Percentiles rank a stretch among this genome's conserved stretches.
phyloP scores from a whole-genome alignment of 108 stramenopile species.

The Cyclostephanos invisitatus region DNA sequence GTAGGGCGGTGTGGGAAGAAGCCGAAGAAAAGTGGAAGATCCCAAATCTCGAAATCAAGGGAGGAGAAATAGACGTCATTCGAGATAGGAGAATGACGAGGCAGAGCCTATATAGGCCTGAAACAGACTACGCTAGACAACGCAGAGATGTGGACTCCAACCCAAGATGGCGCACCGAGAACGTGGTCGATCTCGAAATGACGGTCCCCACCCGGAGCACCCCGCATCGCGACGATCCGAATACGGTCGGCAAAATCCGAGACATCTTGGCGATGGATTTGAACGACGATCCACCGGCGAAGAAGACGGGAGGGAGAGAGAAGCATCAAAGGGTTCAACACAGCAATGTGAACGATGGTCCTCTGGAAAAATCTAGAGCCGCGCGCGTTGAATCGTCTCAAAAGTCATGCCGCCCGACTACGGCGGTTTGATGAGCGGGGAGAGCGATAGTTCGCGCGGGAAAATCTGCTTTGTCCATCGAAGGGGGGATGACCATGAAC shows the following conservation, averaged over 20 bases:
- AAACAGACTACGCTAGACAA: slow-evolving; percentile 79
- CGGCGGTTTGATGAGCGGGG: slow-evolving; percentile 1
- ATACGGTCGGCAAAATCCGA: slow-evolving; percentile 42
- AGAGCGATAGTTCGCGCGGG: neutral
- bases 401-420: slow-evolving; percentile 18
- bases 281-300: slow-evolving; percentile 20
- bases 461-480: too few species aligned
- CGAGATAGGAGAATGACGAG: slow-evolving; percentile 47
- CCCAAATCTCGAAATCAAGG: slow-evolving; percentile 27
- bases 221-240: slow-evolving; percentile 50
- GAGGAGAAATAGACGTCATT: slow-evolving; percentile 14
- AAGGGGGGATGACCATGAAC: too few species aligned
- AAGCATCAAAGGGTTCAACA: slow-evolving; percentile 8
- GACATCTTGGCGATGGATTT: slow-evolving; percentile 50
- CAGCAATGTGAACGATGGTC: neutral
- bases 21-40: slow-evolving; percentile 70
- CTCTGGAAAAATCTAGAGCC: slow-evolving; percentile 7
- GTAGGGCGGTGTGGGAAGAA: slow-evolving; percentile 78
- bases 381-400: neutral
- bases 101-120: slow-evolving; percentile 57
- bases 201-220: slow-evolving; percentile 47
- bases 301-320: slow-evolving; percentile 9
- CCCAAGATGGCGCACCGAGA: slow-evolving; percentile 67
- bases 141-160: slow-evolving; percentile 71
- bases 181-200: slow-evolving; percentile 73